phyloP scores from a whole-genome alignment of 495 filamentous ascomycete genomes.

The Parmelia sp. region DNA sequence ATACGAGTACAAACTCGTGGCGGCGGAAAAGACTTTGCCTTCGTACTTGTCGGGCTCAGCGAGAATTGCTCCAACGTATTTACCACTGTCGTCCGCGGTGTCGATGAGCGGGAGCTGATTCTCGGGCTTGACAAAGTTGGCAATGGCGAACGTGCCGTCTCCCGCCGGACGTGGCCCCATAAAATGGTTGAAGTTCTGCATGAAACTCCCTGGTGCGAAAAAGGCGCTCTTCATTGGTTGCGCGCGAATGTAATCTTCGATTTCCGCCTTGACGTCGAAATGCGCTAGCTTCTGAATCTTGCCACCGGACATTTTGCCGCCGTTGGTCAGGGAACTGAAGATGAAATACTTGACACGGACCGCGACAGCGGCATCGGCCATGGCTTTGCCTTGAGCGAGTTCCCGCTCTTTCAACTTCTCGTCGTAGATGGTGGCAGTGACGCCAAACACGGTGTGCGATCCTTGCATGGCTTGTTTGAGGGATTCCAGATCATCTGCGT shows the following conservation, averaged over 20 bases:
- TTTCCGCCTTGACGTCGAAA: slow-evolving; percentile 42
- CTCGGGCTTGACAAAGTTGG: slow-evolving; percentile 26
- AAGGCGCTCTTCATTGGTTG: slow-evolving; percentile 43
- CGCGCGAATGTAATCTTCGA: slow-evolving; percentile 42
- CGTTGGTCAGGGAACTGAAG: slow-evolving; percentile 32
- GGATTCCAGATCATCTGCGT: slow-evolving; percentile 37
- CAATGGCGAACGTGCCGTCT: slow-evolving; percentile 27
- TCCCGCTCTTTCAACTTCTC: slow-evolving; percentile 40
- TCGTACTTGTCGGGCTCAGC: slow-evolving; percentile 46
- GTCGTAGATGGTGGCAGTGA: slow-evolving; percentile 36
- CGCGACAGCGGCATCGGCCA: slow-evolving; percentile 41
- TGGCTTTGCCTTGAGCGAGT: slow-evolving; percentile 47
- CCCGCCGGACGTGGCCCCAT: slow-evolving; percentile 20
- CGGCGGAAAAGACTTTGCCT: slow-evolving; percentile 40
- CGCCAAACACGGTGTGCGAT: slow-evolving; percentile 44
- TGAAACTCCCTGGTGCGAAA: slow-evolving; percentile 39
- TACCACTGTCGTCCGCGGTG: slow-evolving; percentile 38
- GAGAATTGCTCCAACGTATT: slow-evolving; percentile 48
- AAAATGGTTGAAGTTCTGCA: slow-evolving; percentile 40
- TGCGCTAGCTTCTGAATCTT: slow-evolving; percentile 27
- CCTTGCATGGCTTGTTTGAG: slow-evolving; percentile 42
- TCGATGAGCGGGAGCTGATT: slow-evolving; percentile 41
- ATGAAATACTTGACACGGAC: slow-evolving; percentile 44
- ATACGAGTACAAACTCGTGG: slow-evolving; percentile 33
- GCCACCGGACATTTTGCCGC: slow-evolving; percentile 22